Evolutionary conservation across 208 protist genomes (phyloP), one percentile per base, ranked within the genome.

Genomic region (Blechomonas ayalai): DNA sequence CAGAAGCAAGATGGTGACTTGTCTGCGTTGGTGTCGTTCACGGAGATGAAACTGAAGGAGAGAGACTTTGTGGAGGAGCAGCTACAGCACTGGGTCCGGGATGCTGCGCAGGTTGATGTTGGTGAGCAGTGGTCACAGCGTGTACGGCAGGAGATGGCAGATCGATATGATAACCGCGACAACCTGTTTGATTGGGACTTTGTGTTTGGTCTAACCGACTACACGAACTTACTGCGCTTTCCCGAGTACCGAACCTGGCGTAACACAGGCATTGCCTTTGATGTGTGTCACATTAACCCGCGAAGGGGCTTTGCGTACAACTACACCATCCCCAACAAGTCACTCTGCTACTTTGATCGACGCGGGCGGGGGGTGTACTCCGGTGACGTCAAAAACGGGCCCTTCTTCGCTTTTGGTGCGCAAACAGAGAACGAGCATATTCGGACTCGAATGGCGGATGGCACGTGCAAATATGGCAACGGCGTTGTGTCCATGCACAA

Each of bases 111-210:
- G 8, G 68, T 63, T 8, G 52, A 82, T 46, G 60, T 91, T 25
- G 64, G 48, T 16, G 64, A 57, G 39, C 73, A 87, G 44, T 87
- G 88, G 76, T 50, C 41, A 19, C 26, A 38, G 16, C 81, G 83
- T 2, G 44, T 95, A 16, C 81, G 80, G 12, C 76, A 87, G 39
- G 88, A 95, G 39, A 90, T 95, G 78, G 88, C 83, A 7, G 83
- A 95, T 40, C 88, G 88, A 36, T 95, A 86, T 57, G 88, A 95
- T 55, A 90, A 89, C 52, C 77, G 82, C 31, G 78, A 90, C 63
- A 95, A 95, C 53, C 61, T 95, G 52, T 92, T 95, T 37, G 88
- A 95, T 62, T 95, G 88, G 88, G 88, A 95, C 52, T 95, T 90
- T 56, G 78, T 88, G 39, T 92, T 92, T 52, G 53, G 67, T 37